Evolutionary conservation across 208 protist genomes (phyloP).

Genomic region (Acanthamoeba healyi): DNA sequence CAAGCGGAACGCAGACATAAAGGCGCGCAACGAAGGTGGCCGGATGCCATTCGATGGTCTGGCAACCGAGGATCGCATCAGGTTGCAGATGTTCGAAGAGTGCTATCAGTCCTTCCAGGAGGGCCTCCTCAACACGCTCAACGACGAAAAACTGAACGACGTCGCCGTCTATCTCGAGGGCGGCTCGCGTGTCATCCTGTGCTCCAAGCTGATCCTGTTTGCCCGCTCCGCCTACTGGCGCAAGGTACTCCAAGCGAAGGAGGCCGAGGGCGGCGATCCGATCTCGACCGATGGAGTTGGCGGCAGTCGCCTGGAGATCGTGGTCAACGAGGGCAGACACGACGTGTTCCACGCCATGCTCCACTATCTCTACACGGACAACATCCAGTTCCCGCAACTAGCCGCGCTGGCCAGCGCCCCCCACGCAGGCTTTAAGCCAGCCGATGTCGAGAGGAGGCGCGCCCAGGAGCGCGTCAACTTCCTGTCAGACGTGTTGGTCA

Average conservation of each 20-base stretch:
- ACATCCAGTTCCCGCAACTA: constrained; percentile 32
- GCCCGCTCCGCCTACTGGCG: constrained; percentile 27
- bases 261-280: not conserved
- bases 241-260: not conserved
- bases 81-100: constrained; percentile 38
- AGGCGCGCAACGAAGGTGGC: not conserved
- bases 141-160: constrained; percentile 13
- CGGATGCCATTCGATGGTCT: not conserved
- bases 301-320: constrained; percentile 22
- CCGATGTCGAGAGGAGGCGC: not conserved
- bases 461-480: not conserved
- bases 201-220: not conserved
- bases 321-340: constrained; percentile 14
- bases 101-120: constrained; percentile 44
- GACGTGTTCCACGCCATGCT: constrained; percentile 49
- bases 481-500: constrained; percentile 27
- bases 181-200: constrained; percentile 8
- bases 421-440: not conserved
- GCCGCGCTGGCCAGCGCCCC: not conserved
- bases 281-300: not conserved
- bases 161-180: constrained; percentile 6
- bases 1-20: constrained; percentile 2
- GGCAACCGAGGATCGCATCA: not conserved
- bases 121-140: constrained; percentile 29
- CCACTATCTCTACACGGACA: constrained; percentile 51